phyloP scores from a whole-genome alignment of 2,329 filamentous ascomycete genomes.

The Cladophialophora bantiana region DNA sequence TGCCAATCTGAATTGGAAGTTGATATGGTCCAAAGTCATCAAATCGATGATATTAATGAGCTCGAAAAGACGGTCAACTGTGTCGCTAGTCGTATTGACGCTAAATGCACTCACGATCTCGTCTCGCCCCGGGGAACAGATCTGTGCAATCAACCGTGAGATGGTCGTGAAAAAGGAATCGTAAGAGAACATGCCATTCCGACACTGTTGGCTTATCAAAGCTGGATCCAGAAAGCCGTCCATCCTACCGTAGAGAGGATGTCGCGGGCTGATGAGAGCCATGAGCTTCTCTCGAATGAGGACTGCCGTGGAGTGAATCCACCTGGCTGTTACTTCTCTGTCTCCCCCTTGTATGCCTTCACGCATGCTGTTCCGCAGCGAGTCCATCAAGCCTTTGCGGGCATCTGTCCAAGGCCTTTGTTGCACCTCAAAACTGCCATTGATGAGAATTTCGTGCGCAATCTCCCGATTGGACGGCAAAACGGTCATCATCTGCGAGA shows the following conservation, averaged over 20 bases:
- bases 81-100: constrained; percentile 58
- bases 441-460: constrained; percentile 69
- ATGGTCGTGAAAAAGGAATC: constrained; percentile 68
- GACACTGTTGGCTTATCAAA: constrained; percentile 64
- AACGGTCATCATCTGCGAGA: constrained; percentile 63
- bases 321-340: constrained; percentile 61
- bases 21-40: constrained; percentile 69
- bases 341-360: constrained; percentile 65
- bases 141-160: constrained; percentile 66
- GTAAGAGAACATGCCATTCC: constrained; percentile 68
- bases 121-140: constrained; percentile 71
- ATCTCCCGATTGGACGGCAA: constrained; percentile 68
- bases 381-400: constrained; percentile 63
- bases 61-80: constrained; percentile 68
- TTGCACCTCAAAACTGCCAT: constrained; percentile 69
- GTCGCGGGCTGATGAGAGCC: constrained; percentile 65
- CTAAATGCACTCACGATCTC: constrained; percentile 63
- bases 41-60: constrained; percentile 69
- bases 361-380: constrained; percentile 59
- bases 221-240: constrained; percentile 67
- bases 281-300: constrained; percentile 68
- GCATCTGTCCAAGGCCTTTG: constrained; percentile 56
- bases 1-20: constrained; percentile 68
- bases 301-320: constrained; percentile 72
- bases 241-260: constrained; percentile 67